These are phyloP conservation scores for Leccinum boreale DNA, from an alignment of 768 basidiomycete species.

Conservation along the genomic window DNA sequence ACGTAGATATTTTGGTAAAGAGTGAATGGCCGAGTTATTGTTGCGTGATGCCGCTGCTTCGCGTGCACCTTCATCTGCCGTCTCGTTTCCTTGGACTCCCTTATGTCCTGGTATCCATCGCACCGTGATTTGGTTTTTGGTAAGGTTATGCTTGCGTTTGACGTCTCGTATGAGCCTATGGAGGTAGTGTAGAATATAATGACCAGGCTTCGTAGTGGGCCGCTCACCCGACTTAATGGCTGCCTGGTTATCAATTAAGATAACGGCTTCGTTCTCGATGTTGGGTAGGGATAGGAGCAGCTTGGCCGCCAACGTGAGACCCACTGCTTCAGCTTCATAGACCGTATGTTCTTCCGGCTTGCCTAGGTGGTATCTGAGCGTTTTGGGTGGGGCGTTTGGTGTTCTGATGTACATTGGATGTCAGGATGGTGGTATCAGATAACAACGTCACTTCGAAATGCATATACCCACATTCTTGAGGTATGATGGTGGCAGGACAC, in stretches of 20 bases:
- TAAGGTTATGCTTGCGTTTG: no score
- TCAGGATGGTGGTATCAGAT: no score
- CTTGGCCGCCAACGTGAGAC: background rate
- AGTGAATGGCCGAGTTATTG: background rate
- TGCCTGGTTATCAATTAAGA: background rate
- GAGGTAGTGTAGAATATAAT: background rate
- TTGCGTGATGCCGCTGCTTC: background rate
- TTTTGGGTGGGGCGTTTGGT: background rate
- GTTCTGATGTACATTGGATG: no score
- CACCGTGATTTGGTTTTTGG: background rate
- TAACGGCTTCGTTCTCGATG: background rate
- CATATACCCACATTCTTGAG: no score
- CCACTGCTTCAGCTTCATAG: background rate
- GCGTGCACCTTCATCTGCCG: background rate
- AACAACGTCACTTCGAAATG: no score
- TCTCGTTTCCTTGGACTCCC: background rate
- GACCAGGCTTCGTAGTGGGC: background rate
- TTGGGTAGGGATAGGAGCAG: background rate
- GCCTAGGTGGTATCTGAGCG: background rate
- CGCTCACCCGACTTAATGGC: background rate
- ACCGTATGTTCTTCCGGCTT: background rate
- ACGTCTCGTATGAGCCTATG: background rate
- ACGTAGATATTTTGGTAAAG: background rate
- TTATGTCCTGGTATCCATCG: background rate
- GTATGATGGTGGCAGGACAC: no score